These are phyloP conservation scores for Cynanchum wilfordii DNA, from an alignment of 257 asterid species.

Conservation along the genomic window DNA sequence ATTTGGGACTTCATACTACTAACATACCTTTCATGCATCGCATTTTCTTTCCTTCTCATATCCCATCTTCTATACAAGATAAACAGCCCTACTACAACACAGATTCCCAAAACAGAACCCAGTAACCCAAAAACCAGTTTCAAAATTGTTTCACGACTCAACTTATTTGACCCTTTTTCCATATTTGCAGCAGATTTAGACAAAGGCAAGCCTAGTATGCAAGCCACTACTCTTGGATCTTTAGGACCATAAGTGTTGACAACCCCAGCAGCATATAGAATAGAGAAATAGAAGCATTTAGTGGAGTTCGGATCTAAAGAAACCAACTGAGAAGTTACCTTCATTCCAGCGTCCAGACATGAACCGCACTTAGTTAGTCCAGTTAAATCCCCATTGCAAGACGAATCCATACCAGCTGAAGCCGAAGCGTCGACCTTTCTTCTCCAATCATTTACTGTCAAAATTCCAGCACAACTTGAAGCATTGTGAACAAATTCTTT, in stretches of 20 bases:
- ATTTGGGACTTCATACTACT: constrained; percentile 1
- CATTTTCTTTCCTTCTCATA: constrained; percentile 13
- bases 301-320: constrained; percentile 11
- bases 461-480: constrained; percentile 1
- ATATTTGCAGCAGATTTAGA: not conserved
- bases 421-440: not conserved
- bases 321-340: constrained; percentile 8
- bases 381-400: constrained; percentile 8
- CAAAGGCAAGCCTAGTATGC: constrained; percentile 4
- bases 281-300: constrained; percentile 9
- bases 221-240: constrained; percentile 1
- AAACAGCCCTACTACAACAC: not conserved
- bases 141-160: not conserved
- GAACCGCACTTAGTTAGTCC: constrained; percentile 4
- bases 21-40: not conserved
- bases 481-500: constrained; percentile 6
- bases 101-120: constrained; percentile 12
- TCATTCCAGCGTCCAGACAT: constrained; percentile 14
- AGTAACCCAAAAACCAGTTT: constrained; percentile 9
- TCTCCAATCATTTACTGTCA: constrained; percentile 1
- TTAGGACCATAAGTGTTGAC: constrained; percentile 11
- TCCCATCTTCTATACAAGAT: constrained; percentile 14
- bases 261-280: constrained; percentile 15
- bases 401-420: not conserved
- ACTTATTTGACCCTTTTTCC: not conserved